These are phyloP conservation scores for Rosa multiflora DNA, from an alignment of 306 rosid genomes.

Conservation along the genomic window DNA sequence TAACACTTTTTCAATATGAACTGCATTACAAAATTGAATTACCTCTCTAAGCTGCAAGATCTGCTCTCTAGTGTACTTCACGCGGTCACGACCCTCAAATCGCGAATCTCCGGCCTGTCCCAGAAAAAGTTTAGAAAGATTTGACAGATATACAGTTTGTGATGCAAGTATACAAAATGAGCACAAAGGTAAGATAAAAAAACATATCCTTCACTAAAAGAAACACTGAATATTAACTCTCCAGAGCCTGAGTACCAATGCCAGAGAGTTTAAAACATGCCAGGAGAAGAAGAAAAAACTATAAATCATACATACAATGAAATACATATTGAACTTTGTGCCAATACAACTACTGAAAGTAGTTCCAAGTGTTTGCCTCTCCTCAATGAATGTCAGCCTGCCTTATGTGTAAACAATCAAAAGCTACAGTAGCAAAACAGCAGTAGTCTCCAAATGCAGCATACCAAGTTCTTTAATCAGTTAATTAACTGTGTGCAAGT, in stretches of 20 bases:
- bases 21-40: slow-evolving; percentile 19
- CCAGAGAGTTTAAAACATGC: too few species aligned
- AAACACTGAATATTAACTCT: too few species aligned
- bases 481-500: slow-evolving; percentile 40
- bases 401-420: too few species aligned
- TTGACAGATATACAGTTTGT: neutral
- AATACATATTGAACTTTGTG: too few species aligned
- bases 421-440: neutral
- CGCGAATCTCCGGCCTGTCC: slow-evolving; percentile 79
- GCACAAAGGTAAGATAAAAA: neutral
- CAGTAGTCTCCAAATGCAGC: neutral
- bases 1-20: neutral
- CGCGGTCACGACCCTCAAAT: slow-evolving; percentile 82
- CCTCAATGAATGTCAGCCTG: too few species aligned
- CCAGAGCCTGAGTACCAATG: too few species aligned
- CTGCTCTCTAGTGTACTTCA: slow-evolving; percentile 72
- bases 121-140: neutral
- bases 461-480: neutral
- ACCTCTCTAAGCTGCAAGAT: slow-evolving; percentile 78
- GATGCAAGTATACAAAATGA: neutral
- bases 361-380: too few species aligned
- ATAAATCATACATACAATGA: too few species aligned
- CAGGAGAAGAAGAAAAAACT: too few species aligned
- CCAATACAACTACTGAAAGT: too few species aligned
- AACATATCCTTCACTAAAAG: neutral